Evolutionary conservation across 2,329 filamentous ascomycete genomes (phyloP).

Genomic region (Penicillium brasilianum): DNA sequence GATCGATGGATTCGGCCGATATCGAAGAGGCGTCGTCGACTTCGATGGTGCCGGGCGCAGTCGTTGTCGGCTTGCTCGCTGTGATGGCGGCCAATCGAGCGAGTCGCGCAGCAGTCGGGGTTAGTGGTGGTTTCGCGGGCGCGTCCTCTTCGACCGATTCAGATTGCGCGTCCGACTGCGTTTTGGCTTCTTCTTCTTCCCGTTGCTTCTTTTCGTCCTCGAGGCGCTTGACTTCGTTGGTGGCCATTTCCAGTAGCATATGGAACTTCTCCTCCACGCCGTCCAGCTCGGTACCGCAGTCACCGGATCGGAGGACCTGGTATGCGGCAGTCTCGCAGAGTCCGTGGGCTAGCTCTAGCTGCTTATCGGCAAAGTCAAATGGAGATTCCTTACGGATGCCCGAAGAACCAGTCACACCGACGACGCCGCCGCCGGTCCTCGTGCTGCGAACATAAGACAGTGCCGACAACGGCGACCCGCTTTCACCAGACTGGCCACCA

Average conservation of each 20-base stretch:
- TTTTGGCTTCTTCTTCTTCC: conserved; percentile 27
- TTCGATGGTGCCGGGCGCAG: conserved; percentile 37
- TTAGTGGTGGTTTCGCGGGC: conserved; percentile 19
- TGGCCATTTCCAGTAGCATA: conserved; percentile 66
- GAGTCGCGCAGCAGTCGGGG: conserved; percentile 26
- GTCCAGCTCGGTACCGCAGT: conserved; percentile 77
- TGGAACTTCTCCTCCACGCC: conserved; percentile 70
- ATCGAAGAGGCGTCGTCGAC: conserved; percentile 43
- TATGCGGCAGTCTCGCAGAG: conserved; percentile 87
- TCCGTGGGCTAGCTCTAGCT: conserved; percentile 77
- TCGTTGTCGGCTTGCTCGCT: conserved; percentile 26
- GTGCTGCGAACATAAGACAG: conserved; percentile 17
- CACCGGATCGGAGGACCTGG: conserved; percentile 84
- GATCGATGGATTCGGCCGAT: conserved; percentile 43
- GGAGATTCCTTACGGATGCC: conserved; percentile 56
- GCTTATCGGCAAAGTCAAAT: conserved; percentile 77
- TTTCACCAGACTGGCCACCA: conserved; percentile 6
- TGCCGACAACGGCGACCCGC: conserved; percentile 14
- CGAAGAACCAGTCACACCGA: conserved; percentile 26
- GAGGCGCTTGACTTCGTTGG: conserved; percentile 63
- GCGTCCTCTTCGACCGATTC: neutral
- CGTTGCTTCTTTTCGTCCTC: conserved; percentile 55
- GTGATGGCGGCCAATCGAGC: conserved; percentile 27
- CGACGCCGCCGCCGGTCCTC: conserved; percentile 2
- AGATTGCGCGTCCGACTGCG: conserved; percentile 12